Base-by-base conservation (phyloP, 2,329 filamentous ascomycete species). In the Aspergillus latus region DNA sequence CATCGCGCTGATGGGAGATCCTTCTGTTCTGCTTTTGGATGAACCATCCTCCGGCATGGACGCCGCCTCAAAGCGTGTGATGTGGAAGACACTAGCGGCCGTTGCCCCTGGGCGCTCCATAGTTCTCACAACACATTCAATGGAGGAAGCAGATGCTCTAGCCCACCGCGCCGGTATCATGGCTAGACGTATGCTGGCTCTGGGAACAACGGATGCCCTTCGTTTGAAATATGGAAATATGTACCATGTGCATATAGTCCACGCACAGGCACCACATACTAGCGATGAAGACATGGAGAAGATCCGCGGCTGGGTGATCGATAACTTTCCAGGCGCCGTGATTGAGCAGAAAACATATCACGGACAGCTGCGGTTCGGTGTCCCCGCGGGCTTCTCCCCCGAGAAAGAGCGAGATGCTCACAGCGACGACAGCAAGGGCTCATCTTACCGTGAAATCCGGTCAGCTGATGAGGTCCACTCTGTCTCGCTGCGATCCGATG, bases 111-210 rank as follows among this genome's bases (percentile, higher is more conserved):
- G 91, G 0, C 84, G 92, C n/a, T 89, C 88, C 0, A 84, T 97
- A 13, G 80, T 97, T 1, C 82, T 97, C 15, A 97, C 93, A 0
- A 97, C 93, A 0, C 93, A 97, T 72, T 90, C 85, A 48, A 96
- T 97, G 92, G 92, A 97, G 71, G 93, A 97, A 74, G 93, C 92
- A 0, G 91, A 96, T 67, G 92, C 92, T 0, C 80, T 97, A 2
- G 92, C 92, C 0, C 86, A 85, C 30, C 83, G 91, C 1, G 91
- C 89, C 0, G 93, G 91, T 10, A 96, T 97, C 63, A 85, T 97
- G 75, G 90, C 92, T 7, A 83, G 84, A 64, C 82, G 86, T 32
- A 95, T 97, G 91, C 80, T 97, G 21, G 92, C 92, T 0, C 80
- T 94, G 7, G 92, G 92, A 3, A 88, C 87, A 0, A 87, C 86